Percentiles rank a stretch among this genome's conserved stretches.
Conservation (phyloP, 768 basidiomycete genomes). For the Hericium alpestre region DNA sequence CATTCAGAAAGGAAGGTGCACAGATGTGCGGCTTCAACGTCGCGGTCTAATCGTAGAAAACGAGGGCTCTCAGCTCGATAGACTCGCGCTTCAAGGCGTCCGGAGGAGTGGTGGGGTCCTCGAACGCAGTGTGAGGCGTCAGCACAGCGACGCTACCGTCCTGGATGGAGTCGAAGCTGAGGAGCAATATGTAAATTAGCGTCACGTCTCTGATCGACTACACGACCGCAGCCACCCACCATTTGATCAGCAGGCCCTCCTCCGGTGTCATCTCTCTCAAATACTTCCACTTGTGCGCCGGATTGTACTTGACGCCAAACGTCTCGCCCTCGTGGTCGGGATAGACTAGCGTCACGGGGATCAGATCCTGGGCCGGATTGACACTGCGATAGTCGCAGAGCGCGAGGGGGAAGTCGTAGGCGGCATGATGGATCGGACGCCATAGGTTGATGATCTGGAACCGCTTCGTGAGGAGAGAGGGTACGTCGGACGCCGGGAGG, state of each 20-base stretch:
- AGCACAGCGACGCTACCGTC: too few species aligned
- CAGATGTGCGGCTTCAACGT: too few species aligned
- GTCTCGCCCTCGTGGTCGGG: conserved; percentile 35
- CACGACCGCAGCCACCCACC: conserved; percentile 18
- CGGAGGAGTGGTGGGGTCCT: too few species aligned
- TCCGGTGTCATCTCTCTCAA: conserved; percentile 31
- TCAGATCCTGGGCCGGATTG: conserved; percentile 26
- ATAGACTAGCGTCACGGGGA: conserved; percentile 28
- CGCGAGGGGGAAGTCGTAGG: conserved; percentile 37
- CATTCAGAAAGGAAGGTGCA: too few species aligned
- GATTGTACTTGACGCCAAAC: conserved; percentile 27
- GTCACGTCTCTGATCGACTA: not conserved
- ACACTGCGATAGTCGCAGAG: conserved; percentile 38
- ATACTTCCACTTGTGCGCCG: conserved; percentile 35
- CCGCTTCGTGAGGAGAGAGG: conserved; percentile 28
- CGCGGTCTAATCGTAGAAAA: too few species aligned
- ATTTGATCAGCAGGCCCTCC: conserved; percentile 40
- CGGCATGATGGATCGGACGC: conserved; percentile 37
- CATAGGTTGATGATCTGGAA: conserved; percentile 48
- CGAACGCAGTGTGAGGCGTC: too few species aligned
- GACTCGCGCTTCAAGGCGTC: too few species aligned
- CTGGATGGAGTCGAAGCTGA: too few species aligned
- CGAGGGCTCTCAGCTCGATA: too few species aligned
- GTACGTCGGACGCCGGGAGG: conserved; percentile 29
- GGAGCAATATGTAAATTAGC: too few species aligned